Evolutionary conservation across 768 basidiomycete species (phyloP).

Genomic region (Russula compacta): DNA sequence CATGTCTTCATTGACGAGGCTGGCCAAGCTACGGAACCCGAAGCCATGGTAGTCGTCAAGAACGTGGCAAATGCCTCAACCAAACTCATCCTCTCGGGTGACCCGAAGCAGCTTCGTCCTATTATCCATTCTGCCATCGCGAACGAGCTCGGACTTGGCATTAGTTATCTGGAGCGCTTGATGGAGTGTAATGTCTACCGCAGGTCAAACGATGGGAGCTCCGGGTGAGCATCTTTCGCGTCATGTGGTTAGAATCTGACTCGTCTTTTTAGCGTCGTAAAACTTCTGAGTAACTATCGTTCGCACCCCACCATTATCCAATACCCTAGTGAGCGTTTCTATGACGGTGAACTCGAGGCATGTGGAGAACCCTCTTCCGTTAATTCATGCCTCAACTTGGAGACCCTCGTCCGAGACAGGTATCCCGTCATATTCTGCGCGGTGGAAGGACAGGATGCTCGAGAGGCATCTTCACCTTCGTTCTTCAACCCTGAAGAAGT

Average conservation of each 20-base stretch:
- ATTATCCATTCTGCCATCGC: slow-evolving; percentile 54
- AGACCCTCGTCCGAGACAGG: slow-evolving; percentile 30
- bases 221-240: neutral
- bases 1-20: slow-evolving; percentile 70
- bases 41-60: slow-evolving; percentile 53
- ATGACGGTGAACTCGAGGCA: slow-evolving; percentile 41
- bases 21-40: slow-evolving; percentile 64
- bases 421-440: slow-evolving; percentile 50
- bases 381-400: slow-evolving; percentile 23
- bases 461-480: slow-evolving; percentile 60
- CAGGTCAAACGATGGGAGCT: neutral
- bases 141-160: slow-evolving; percentile 44
- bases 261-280: slow-evolving; percentile 39
- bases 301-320: slow-evolving; percentile 52
- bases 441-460: slow-evolving; percentile 55
- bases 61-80: slow-evolving; percentile 45
- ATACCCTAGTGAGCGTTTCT: slow-evolving; percentile 56
- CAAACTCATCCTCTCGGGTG: slow-evolving; percentile 55
- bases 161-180: slow-evolving; percentile 51
- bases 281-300: slow-evolving; percentile 56
- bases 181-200: slow-evolving; percentile 16
- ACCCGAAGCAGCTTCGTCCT: slow-evolving; percentile 65
- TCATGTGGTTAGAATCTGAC: neutral
- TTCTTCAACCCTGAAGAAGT: slow-evolving; percentile 63
- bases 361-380: slow-evolving; percentile 33